Evolutionary conservation across 2,329 filamentous ascomycete species (phyloP).

Genomic region (Scopulariopsis brevicaulis): DNA sequence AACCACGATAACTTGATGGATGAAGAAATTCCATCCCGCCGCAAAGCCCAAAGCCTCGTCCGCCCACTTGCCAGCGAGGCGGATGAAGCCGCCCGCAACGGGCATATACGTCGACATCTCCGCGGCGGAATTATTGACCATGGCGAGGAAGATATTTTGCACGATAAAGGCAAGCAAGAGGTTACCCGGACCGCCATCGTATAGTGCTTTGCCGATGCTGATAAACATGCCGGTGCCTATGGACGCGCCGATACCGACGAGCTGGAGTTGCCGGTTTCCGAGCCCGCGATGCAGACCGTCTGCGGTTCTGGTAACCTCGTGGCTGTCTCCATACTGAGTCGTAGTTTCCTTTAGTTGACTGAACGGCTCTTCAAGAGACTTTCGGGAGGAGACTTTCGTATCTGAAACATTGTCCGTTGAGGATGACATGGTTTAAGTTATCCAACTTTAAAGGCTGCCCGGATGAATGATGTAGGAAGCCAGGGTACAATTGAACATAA

Average conservation of each 20-base stretch:
- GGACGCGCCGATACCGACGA: conserved; percentile 46
- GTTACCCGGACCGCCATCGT: conserved; percentile 28
- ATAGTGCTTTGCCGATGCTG: conserved; percentile 40
- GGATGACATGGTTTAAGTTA: not conserved
- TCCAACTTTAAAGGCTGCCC: not conserved
- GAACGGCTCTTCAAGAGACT: not conserved
- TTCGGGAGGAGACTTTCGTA: not conserved
- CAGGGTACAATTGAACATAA: not conserved
- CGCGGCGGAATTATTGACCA: conserved; percentile 54
- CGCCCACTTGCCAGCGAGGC: conserved; percentile 52
- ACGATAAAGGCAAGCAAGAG: conserved; percentile 47
- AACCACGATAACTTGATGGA: conserved; percentile 29
- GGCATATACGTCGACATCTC: conserved; percentile 56
- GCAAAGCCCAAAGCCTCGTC: conserved; percentile 51
- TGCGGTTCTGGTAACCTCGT: not conserved
- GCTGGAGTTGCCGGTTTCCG: conserved; percentile 35
- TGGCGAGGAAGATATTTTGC: conserved; percentile 30
- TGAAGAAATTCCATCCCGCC: conserved; percentile 30
- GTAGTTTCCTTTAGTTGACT: not conserved
- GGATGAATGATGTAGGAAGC: not conserved
- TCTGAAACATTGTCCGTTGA: not conserved
- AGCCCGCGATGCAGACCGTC: not conserved
- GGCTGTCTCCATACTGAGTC: not conserved
- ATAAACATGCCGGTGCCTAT: conserved; percentile 49
- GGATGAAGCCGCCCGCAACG: conserved; percentile 51